Base-by-base conservation (phyloP, 2,329 filamentous ascomycete species). In the Achaetomium macrosporum region DNA sequence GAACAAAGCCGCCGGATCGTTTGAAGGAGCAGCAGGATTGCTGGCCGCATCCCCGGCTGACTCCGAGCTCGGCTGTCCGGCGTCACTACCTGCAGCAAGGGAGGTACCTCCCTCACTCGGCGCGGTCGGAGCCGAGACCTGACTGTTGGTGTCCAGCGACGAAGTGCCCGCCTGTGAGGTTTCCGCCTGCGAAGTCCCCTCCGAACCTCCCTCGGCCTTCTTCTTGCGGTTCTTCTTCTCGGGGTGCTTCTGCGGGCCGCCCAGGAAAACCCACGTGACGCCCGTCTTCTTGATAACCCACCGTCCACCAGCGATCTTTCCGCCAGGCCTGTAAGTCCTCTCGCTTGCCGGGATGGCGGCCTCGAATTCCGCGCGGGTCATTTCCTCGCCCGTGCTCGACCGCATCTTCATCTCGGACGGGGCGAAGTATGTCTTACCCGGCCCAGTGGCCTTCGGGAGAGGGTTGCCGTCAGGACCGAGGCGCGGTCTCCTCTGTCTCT, bases 251-350 rank as follows among this genome's bases (percentile, higher is more conserved):
- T 47, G 16, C 6, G 12, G 10, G 4, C 25, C 29, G 13, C 10
- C 16, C 13, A 44, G 10, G 10, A 51, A 56, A 8, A 20, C 17
- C 54, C 54, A 56, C 9, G 48, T 12, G n/a, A 51, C 54, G 13
- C 51, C 54, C 2, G 54, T 56, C 12, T 43, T 40, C 2, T 39
- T 15, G 36, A 56, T 51, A 35, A 48, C 40, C 20, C 33, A 56
- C 10, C 13, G 7, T 8, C 54, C 54, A 20, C 51, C 54, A 0
- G 47, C 43, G 6, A 36, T 12, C 3, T 6, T 17, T 7, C 54
- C 54, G 31, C 54, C 54, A 2, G 54, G 44, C 2, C 13, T 19
- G 19, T 53, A 56, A 10, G 12, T 37, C 29, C 47, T 44, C 47
- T 53, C 47, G 1, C 9, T 9, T 2, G 7, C 11, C 8, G 12